phyloP scores from a whole-genome alignment of 2,329 filamentous ascomycete genomes.

The Dothiorella sarmentorum region DNA sequence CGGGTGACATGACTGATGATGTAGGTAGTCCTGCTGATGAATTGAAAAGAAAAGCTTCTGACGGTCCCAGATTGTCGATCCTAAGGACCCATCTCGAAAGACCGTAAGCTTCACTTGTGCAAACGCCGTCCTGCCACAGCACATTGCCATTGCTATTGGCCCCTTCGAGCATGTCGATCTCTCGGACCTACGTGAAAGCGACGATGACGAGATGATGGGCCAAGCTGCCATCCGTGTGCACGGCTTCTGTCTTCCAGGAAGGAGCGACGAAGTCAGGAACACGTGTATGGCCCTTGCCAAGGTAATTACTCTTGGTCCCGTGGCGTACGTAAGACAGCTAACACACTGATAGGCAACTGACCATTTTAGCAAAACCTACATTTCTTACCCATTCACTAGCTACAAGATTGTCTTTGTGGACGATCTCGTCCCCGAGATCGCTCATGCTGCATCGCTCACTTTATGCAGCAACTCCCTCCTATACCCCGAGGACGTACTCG shows the following conservation, averaged over 20 bases:
- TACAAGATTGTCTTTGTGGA: slow-evolving; percentile 96
- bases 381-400: slow-evolving; percentile 84
- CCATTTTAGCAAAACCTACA: slow-evolving; percentile 82
- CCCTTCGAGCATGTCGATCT: slow-evolving; percentile 94
- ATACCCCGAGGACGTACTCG: slow-evolving; percentile 79
- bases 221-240: slow-evolving; percentile 84
- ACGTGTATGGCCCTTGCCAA: slow-evolving; percentile 77
- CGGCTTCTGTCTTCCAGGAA: slow-evolving; percentile 84
- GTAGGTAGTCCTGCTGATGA: slow-evolving; percentile 30
- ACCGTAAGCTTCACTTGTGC: slow-evolving; percentile 76
- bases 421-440: slow-evolving; percentile 72
- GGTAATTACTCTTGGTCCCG: slow-evolving; percentile 33
- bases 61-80: slow-evolving; percentile 57
- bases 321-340: neutral
- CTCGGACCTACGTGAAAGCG: slow-evolving; percentile 81
- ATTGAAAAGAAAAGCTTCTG: slow-evolving; percentile 17
- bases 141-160: slow-evolving; percentile 89
- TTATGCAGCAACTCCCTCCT: slow-evolving; percentile 84
- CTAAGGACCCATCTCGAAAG: slow-evolving; percentile 75
- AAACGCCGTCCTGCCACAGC: slow-evolving; percentile 61
- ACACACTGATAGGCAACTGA: slow-evolving; percentile 64
- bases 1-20: slow-evolving; percentile 84
- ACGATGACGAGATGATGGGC: slow-evolving; percentile 87
- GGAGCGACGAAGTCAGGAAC: slow-evolving; percentile 77
- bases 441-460: slow-evolving; percentile 76